A percentile compares a stretch with the other conserved stretches of the same genome.
Evolutionary conservation across 208 protist species (phyloP).

Genomic region (Porcisia deanei): DNA sequence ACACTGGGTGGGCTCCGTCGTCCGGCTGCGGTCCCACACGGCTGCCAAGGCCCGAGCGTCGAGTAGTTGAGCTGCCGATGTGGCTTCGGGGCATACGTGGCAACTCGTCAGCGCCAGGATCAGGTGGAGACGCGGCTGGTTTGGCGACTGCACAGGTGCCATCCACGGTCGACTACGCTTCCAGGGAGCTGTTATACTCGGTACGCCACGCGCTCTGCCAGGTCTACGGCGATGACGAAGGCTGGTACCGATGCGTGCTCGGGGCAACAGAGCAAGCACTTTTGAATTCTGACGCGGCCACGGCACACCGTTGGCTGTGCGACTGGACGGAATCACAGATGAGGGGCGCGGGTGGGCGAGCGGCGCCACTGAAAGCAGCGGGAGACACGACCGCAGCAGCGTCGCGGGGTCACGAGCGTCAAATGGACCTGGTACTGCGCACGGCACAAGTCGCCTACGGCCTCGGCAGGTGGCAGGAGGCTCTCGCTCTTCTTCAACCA

Average conservation of each 20-base stretch:
- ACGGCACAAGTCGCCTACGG: constrained; percentile 36
- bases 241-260: constrained; percentile 18
- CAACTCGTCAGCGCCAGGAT: background rate
- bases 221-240: constrained; percentile 24
- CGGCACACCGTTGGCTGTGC: constrained; percentile 31
- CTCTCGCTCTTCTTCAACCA: constrained; percentile 33
- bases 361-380: background rate
- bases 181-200: constrained; percentile 25
- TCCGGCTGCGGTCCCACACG: background rate
- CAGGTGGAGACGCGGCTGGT: background rate
- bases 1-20: background rate
- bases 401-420: background rate
- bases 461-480: constrained; percentile 27
- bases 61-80: constrained; percentile 3
- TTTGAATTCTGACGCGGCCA: constrained; percentile 10
- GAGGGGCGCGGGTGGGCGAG: background rate
- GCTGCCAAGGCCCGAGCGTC: background rate
- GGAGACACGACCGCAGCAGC: background rate
- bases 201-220: constrained; percentile 36
- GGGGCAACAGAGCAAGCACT: constrained; percentile 26
- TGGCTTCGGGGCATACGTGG: background rate
- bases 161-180: background rate
- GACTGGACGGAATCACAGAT: constrained; percentile 18
- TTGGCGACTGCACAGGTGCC: background rate
- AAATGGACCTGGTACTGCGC: constrained; percentile 24